Base-by-base conservation (phyloP, 1,139 yeast species). In the Sporopachydermia cereana region DNA sequence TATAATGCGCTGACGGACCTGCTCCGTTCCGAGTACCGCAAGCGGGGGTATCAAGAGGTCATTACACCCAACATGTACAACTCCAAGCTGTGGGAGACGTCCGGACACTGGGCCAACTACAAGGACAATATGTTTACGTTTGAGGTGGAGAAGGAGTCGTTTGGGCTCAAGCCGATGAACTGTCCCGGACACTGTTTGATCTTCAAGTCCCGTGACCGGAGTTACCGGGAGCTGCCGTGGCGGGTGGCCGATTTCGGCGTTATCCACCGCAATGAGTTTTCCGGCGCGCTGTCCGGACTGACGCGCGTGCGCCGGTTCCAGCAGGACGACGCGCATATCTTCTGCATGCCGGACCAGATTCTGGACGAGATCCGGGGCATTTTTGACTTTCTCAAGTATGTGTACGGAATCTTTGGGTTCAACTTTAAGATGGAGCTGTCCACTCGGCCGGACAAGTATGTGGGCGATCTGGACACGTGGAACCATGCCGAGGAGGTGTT, bases 51-150 rank as follows among this genome's bases (percentile, higher is more conserved):
- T 63, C 96, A 91, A 54, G 98, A 91, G 71, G 97, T 91, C 53
- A 89, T 91, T 61, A 88, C 97, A 53, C 98, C 98, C 56, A 89
- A 91, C 68, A 88, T 91, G 95, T 91, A 76, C 75, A 88, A 88
- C 68, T 68, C 95, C 53, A 86, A 86, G 64, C 76, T 91, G 57
- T 91, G 98, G 98, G 94, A 88, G 69, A 83, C 91, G 48, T 88
- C 96, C 21, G 98, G 98, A 54, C 98, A 91, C 66, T 91, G 97
- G 97, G 95, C 76, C 44, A 89, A 91, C 67, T 91, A 91, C 68
- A 83, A 86, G 63, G 96, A 91, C 61, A 86, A 91, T 63, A 91
- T 91, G 97, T 91, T 91, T 61, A 71, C 91, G n/a, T 84, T 88
- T 57, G 96, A 88, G 45, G 95, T 88, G 50, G 96, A 89, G 67